Evolutionary conservation across 2,329 filamentous ascomycete genomes (phyloP).

Genomic region (Talaromyces piceae): DNA sequence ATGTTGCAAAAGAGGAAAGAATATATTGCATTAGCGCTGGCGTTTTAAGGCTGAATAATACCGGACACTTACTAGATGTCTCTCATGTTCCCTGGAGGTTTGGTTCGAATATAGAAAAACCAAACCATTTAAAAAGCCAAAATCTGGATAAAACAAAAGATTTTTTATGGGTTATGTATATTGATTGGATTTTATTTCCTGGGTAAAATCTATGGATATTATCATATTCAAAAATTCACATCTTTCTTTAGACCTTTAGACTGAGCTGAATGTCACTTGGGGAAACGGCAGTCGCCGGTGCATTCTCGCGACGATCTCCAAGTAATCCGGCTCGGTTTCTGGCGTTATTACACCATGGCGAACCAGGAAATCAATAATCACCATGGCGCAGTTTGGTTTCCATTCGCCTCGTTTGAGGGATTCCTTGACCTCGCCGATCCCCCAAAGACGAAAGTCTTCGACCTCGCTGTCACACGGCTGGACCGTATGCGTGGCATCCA

Average conservation of each 20-base stretch:
- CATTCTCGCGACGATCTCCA: conserved; percentile 66
- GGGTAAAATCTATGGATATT: background rate
- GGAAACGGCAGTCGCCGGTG: conserved; percentile 78
- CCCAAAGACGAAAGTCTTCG: conserved; percentile 71
- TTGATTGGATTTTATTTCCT: background rate
- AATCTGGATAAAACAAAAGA: no score
- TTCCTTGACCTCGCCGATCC: conserved; percentile 65
- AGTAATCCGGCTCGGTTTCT: conserved; percentile 70
- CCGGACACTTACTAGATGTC: no score
- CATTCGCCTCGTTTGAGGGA: conserved; percentile 67
- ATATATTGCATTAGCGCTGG: conserved; percentile 32
- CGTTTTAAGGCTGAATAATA: conserved; percentile 21
- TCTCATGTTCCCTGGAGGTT: background rate
- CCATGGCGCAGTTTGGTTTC: conserved; percentile 85
- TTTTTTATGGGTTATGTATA: background rate
- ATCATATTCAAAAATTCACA: no score
- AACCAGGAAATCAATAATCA: conserved; percentile 84
- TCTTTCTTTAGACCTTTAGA: background rate
- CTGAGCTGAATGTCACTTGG: conserved; percentile 46
- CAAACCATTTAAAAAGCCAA: no score
- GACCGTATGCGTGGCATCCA: conserved; percentile 61
- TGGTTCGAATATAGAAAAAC: no score
- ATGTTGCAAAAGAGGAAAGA: background rate
- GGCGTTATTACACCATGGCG: conserved; percentile 71
- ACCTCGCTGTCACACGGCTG: conserved; percentile 84